Conservation (phyloP, 805 yeast genomes). For the Metschnikowia arizonensis region DNA sequence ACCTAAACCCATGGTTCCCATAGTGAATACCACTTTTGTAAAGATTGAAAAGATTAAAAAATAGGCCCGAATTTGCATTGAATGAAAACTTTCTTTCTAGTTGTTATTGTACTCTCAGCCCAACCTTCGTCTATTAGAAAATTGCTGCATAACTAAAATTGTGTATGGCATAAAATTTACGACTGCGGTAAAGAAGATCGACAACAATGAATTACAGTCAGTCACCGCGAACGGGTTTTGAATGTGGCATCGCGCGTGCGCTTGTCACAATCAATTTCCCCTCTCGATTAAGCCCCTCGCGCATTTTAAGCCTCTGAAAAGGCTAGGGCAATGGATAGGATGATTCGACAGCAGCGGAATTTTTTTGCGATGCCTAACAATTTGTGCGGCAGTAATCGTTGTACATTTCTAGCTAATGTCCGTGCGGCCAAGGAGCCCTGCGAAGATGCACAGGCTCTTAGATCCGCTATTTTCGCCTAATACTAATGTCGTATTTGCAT, state of each 20-base stretch:
- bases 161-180: conserved; percentile 1
- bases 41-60: neutral
- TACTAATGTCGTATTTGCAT: neutral
- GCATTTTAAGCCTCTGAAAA: neutral
- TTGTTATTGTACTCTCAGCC: neutral
- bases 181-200: neutral
- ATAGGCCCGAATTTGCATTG: neutral
- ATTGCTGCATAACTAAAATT: neutral
- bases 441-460: conserved; percentile 4
- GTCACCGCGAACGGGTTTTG: neutral
- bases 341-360: neutral
- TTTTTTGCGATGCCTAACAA: neutral
- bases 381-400: neutral
- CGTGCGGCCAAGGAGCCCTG: conserved; percentile 3
- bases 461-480: neutral
- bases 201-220: neutral
- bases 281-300: neutral
- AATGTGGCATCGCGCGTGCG: neutral
- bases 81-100: neutral
- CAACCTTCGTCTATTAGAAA: neutral
- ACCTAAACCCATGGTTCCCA: neutral
- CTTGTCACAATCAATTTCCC: neutral
- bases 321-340: neutral
- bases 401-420: neutral
- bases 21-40: neutral